These are phyloP conservation scores for Paraphoma sp. DNA, from an alignment of 2,329 filamentous ascomycete species.

Conservation along the genomic window DNA sequence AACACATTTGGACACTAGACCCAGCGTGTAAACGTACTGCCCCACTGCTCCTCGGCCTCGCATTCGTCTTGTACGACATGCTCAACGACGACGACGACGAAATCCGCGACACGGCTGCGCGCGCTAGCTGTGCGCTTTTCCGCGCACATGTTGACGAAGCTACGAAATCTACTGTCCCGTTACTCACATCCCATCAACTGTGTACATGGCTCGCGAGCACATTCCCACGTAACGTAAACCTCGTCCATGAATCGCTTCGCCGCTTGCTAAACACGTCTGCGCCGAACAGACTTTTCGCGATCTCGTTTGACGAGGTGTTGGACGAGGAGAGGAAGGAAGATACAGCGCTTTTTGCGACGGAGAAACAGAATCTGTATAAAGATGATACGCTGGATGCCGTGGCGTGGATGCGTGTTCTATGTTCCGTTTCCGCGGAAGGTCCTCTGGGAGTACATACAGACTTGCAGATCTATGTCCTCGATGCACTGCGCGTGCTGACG, in stretches of 20 bases:
- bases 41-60: conserved; percentile 29
- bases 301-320: conserved; percentile 29
- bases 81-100: conserved; percentile 90
- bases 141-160: conserved; percentile 14
- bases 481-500: conserved; percentile 57
- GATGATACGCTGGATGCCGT: conserved; percentile 78
- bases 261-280: conserved; percentile 46
- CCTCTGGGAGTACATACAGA: background rate
- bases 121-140: conserved; percentile 57
- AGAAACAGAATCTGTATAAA: conserved; percentile 94
- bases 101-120: conserved; percentile 71
- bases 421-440: conserved; percentile 18
- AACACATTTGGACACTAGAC: conserved; percentile 25
- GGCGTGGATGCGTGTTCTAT: conserved; percentile 67
- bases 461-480: conserved; percentile 56
- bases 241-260: conserved; percentile 47
- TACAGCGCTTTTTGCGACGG: conserved; percentile 79
- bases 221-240: conserved; percentile 40
- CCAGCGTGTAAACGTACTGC: conserved; percentile 11
- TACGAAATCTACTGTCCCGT: conserved; percentile 49
- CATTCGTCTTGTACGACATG: conserved; percentile 54
- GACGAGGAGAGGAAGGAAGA: conserved; percentile 54
- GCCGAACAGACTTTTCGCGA: background rate
- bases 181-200: conserved; percentile 55
- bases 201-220: conserved; percentile 39